Conservation (phyloP, 2,329 filamentous ascomycete genomes). For the Colletotrichum sp. region DNA sequence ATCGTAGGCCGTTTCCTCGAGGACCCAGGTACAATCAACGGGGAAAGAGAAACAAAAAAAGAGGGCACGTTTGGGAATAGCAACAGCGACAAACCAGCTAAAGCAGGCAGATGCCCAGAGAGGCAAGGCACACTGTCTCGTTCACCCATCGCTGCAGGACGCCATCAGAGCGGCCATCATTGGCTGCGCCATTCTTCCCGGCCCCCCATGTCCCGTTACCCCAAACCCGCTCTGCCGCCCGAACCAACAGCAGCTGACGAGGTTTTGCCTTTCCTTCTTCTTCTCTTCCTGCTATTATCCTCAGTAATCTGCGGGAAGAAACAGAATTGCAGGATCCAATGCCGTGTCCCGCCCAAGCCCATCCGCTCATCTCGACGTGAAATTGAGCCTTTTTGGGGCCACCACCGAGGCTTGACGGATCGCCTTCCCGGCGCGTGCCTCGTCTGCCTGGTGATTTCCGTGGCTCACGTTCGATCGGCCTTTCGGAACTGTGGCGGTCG, state of each 20-base stretch:
- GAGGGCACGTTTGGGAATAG: neutral
- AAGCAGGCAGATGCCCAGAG: neutral
- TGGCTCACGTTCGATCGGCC: neutral
- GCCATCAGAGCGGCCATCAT: conserved; percentile 2
- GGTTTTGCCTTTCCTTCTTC: neutral
- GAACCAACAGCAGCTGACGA: neutral
- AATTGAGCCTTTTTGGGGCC: neutral
- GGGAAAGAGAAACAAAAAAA: neutral
- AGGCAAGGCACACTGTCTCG: neutral
- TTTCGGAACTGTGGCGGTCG: neutral
- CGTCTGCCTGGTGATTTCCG: neutral
- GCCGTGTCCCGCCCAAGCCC: neutral
- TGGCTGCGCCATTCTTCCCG: neutral
- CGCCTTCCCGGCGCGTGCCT: neutral
- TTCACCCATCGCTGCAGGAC: neutral
- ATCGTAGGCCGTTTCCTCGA: neutral
- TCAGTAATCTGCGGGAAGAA: neutral
- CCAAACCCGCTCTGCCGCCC: neutral
- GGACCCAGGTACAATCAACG: neutral
- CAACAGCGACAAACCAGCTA: neutral
- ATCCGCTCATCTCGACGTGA: neutral
- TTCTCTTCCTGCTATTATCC: neutral
- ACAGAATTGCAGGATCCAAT: neutral
- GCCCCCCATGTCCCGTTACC: neutral
- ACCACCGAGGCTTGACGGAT: neutral